These are phyloP conservation scores for Aspergillus intermedius DNA, from an alignment of 2,329 filamentous ascomycete genomes.

Conservation along the genomic window DNA sequence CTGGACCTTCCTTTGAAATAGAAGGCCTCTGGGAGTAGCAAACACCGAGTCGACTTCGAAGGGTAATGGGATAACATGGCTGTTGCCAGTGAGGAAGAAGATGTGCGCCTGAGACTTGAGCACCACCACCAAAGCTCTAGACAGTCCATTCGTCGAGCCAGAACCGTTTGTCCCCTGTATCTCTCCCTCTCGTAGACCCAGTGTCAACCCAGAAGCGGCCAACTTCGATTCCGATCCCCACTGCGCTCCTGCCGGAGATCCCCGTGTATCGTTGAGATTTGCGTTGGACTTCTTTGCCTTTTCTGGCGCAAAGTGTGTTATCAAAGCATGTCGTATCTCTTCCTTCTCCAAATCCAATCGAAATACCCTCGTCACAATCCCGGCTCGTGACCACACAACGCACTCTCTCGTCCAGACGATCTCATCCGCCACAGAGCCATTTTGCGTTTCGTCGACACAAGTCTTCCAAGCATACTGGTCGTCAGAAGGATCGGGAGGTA, in stretches of 20 bases:
- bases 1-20: conserved; percentile 72
- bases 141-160: conserved; percentile 20
- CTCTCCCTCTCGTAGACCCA: conserved; percentile 23
- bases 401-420: conserved; percentile 66
- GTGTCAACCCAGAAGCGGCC: conserved; percentile 13
- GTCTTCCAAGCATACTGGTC: conserved; percentile 70
- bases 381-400: conserved; percentile 85
- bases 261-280: conserved; percentile 4
- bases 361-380: conserved; percentile 77
- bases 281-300: conserved; percentile 16
- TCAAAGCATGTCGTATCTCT: conserved; percentile 72
- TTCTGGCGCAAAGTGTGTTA: conserved; percentile 69
- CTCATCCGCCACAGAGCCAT: conserved; percentile 62
- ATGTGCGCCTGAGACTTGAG: conserved; percentile 89
- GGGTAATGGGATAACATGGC: conserved; percentile 83
- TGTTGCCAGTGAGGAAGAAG: conserved; percentile 81
- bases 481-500: conserved; percentile 60
- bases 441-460: conserved; percentile 38
- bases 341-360: conserved; percentile 83
- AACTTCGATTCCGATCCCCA: conserved; percentile 18
- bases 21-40: conserved; percentile 71
- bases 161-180: conserved; percentile 12
- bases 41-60: conserved; percentile 89
- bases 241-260: conserved; percentile 4
- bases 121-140: conserved; percentile 75